Conservation (phyloP, 1,139 yeast species). For the Eremothecium gossypii region DNA sequence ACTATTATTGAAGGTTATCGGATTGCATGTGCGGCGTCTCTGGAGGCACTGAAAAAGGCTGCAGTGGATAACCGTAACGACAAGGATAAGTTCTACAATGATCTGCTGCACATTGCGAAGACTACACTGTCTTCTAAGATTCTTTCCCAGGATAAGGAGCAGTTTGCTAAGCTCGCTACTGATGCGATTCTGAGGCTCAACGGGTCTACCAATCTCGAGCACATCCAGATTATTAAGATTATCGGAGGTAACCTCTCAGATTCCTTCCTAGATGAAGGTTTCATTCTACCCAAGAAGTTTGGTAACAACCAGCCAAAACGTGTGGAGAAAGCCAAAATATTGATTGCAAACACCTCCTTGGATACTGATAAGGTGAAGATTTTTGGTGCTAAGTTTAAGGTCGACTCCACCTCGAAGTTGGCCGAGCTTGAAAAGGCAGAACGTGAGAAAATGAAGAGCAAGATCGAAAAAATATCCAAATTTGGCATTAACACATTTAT, state of each 20-base stretch:
- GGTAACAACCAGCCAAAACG: conserved; percentile 92
- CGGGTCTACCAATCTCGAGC: conserved; percentile 90
- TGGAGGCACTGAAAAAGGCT: conserved; percentile 64
- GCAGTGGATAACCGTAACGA: conserved; percentile 70
- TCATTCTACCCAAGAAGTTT: conserved; percentile 80
- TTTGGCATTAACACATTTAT: conserved; percentile 83
- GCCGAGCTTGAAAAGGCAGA: conserved; percentile 97
- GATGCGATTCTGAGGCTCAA: conserved; percentile 87
- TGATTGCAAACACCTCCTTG: conserved; percentile 93
- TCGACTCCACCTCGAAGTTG: conserved; percentile 86
- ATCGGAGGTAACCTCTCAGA: conserved; percentile 89
- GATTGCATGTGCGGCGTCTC: conserved; percentile 76
- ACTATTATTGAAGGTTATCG: conserved; percentile 94
- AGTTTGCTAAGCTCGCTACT: conserved; percentile 83
- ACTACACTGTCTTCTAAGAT: conserved; percentile 92
- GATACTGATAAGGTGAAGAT: conserved; percentile 96
- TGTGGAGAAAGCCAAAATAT: conserved; percentile 72
- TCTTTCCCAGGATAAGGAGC: conserved; percentile 86
- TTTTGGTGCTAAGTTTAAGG: conserved; percentile 96
- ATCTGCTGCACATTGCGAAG: conserved; percentile 77
- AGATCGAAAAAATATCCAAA: conserved; percentile 79
- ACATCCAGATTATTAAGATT: conserved; percentile 87
- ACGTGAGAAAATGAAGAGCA: conserved; percentile 81
- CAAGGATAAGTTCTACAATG: conserved; percentile 58
- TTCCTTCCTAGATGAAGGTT: conserved; percentile 92